Evolutionary conservation across 2,329 filamentous ascomycete species (phyloP).

Genomic region (Aspergillus proliferans): DNA sequence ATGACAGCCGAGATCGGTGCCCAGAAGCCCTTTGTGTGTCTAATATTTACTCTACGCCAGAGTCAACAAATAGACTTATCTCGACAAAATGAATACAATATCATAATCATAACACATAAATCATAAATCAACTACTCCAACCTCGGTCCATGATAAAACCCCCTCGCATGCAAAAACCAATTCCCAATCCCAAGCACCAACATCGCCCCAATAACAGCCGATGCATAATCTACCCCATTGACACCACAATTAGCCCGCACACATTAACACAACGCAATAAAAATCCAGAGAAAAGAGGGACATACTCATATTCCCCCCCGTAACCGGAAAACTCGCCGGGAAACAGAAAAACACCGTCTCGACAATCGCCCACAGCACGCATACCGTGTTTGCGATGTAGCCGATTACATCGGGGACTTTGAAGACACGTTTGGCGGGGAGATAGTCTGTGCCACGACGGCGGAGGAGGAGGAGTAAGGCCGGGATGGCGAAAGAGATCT

Average conservation of each 20-base stretch:
- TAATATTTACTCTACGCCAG: too few species aligned
- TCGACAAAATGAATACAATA: too few species aligned
- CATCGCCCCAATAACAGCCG: conserved; percentile 14
- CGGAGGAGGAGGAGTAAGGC: conserved; percentile 12
- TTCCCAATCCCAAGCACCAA: conserved; percentile 14
- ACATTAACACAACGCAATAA: neutral
- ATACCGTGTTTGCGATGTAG: conserved; percentile 9
- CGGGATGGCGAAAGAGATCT: conserved; percentile 18
- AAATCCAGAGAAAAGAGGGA: neutral
- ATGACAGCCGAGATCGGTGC: too few species aligned
- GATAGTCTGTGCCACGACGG: conserved; percentile 8
- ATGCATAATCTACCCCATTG: conserved; percentile 12
- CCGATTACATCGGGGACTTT: conserved; percentile 9
- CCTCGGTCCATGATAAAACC: conserved; percentile 16
- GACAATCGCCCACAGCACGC: conserved; percentile 14
- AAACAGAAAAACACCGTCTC: conserved; percentile 17
- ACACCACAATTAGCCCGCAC: neutral
- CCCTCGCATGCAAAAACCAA: conserved; percentile 15
- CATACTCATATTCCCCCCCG: conserved; percentile 19
- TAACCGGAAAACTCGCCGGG: conserved; percentile 12
- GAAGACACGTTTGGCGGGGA: conserved; percentile 11
- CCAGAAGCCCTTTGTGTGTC: too few species aligned
- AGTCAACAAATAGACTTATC: too few species aligned
- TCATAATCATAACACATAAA: too few species aligned
- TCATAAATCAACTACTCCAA: conserved; percentile 5